Base-by-base conservation (phyloP, 2,329 filamentous ascomycete species). In the Orbilia blumenaviensis region DNA sequence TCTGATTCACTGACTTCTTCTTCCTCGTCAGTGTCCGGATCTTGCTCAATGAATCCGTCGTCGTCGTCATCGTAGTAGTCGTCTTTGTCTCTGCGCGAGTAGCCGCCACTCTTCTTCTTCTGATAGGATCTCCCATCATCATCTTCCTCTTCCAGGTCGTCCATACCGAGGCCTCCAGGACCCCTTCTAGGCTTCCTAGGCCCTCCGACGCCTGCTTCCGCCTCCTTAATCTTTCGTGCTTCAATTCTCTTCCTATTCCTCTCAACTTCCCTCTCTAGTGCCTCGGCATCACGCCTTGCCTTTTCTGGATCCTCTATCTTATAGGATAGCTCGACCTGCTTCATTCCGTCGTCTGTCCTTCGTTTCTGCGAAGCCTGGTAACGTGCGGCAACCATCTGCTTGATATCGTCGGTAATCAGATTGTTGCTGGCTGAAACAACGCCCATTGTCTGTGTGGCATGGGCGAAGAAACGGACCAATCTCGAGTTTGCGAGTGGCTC, bases 351-450 rank as follows among this genome's bases (percentile, higher is more conserved):
- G 10, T 89, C 87, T 12, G 82, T 83, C 2, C 84, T 84, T 77
- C 85, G 87, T 16, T 76, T 76, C 58, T 76, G 72, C 16, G 72
- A 69, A 71, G 85, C 85, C 52, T 84, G 84, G 27, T 87, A 85
- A 6, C 84, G 83, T 8, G 88, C 87, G n/a, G 85, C 86, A 18
- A 87, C 87, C 48, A 90, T 83, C 6, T 86, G 86, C 77, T 87
- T 86, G 79, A 90, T 88, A n/a, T 90, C 84, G 72, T 86, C 85
- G 79, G 88, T 85, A 52, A 90, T 85, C 0, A 89, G 88, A 76
- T 87, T 87, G 75, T 90, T 88, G 14, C 87, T 86, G 27, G 87
- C 79, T 0, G 88, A 87, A 18, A 86, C 84, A 48, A 91, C 84
- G 10, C 85, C 85, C 18, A 91, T 84, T 3, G 85, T 85, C 14